Evolutionary conservation across 352 stramenopile genomes (phyloP), one percentile per base, ranked within the genome.

Genomic region (Plasmopara halstedii): DNA sequence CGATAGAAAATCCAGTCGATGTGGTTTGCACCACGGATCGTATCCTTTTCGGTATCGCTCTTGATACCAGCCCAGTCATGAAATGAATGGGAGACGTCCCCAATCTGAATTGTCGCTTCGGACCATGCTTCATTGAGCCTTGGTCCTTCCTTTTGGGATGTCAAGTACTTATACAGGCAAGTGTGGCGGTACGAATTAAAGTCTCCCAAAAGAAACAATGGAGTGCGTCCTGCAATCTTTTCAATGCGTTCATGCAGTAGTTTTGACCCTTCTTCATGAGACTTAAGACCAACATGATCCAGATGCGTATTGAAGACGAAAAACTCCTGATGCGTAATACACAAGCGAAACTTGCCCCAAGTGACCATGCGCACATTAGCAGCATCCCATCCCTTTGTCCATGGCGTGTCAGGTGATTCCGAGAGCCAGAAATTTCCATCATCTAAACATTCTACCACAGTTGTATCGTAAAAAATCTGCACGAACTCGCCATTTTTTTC

Each of bases 1-100:
- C 79, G 79, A 50, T 81, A 91, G 45, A 93, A 86, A 56, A 94
- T 89, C 82, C 82, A 94, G 54, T 93, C 82, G 50, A 94, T 94
- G 58, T 94, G 82, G 62, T 88, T 88, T 23, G 76, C 74, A 13
- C 72, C 82, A 6, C 66, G 61, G 36, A 83, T 63, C 7, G 77
- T 67, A 25, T 51, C 70, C 31, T 78, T 73, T 48, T 90, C 78
- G 42, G 71, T 73, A 43, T 90, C 71, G 47, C 91, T 88, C 46
- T 88, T 67, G 23, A 87, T 63, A 10, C 82, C 82, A 15, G 74
- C 77, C 79, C 79, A 93, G 43, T 74, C 82, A 50, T 93, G 82
- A 62, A 91, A 93, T 41, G 82, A 91, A 70, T 73, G 88, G 45
- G 77, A 89, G 6, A 93, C 79, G 20, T 70, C 58, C 31, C 82